Evolutionary conservation across 257 asterid species (phyloP), one percentile per base, ranked within the genome.

Genomic region (Scutellaria minor): DNA sequence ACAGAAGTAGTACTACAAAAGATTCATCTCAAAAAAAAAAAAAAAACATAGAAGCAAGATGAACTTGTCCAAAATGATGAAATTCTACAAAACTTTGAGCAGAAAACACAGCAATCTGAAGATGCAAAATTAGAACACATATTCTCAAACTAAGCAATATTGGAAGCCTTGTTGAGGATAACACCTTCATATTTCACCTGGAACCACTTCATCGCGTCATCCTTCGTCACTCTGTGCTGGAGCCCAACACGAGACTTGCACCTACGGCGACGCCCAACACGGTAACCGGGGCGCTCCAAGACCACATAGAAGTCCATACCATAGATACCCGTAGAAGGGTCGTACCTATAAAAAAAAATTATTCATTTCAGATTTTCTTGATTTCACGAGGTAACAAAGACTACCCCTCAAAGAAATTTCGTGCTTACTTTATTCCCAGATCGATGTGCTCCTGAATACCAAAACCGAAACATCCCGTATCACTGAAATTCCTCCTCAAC

Each of bases 241-340:
- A 79, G 73, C 2, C 86, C 86, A 46, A 82, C 86, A 4, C 84
- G 86, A 46, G 86, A 51, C 84, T 82, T 82, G 86, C 86, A 82
- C 78, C 86, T 76, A 24, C 86, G 86, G 6, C 86, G 84, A 5
- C 86, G 84, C 1, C 86, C 86, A 7, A 82, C 86, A 27, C 86
- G 86, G 8, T 82, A 82, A 0, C 86, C 86, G 1, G 86, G 86
- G 20, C 86, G 86, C 31, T 82, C 86, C 82, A 82, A 66, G 35
- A 82, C 84, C 1, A 82, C 82, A 0, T 76, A 82, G 70, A 82
- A 82, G 68, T 82, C 86, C 86, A 82, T 82, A 12, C 86, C 86
- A 5, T 82, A 82, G 24, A 82, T 82, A 77, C 86, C 86, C 9
- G 86, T 82, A 18, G 86, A 82, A 12, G 86, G 86, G 47, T 82